A percentile compares a stretch with the other conserved stretches of the same genome.
Conservation (phyloP, 306 rosid species). For the Fagus sylvatica region DNA sequence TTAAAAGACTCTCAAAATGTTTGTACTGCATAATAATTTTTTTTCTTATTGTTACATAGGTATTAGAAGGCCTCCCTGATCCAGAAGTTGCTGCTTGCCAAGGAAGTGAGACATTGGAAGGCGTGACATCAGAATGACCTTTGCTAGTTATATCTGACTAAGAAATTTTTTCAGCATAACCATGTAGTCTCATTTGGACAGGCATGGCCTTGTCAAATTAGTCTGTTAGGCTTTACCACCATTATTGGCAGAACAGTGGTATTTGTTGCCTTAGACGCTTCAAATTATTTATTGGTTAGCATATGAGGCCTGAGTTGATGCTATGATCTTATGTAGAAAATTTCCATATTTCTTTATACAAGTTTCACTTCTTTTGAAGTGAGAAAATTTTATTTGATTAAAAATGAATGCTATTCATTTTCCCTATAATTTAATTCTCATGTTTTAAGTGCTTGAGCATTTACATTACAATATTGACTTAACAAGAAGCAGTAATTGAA, state of each 20-base stretch:
- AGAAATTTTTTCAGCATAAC: not conserved
- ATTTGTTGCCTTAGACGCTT: not conserved
- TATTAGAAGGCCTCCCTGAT: constrained; percentile 56
- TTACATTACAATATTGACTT: no score
- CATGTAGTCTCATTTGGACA: not conserved
- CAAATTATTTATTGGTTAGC: not conserved
- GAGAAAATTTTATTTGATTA: no score
- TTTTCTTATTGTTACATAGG: constrained; percentile 45
- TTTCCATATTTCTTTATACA: no score
- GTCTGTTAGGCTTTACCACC: not conserved
- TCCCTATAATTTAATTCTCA: no score
- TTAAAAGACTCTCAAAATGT: not conserved
- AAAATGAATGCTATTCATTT: no score
- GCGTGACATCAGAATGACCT: constrained; percentile 24
- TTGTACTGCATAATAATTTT: not conserved
- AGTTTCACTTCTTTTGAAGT: no score
- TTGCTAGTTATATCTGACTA: not conserved
- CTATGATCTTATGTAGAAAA: no score
- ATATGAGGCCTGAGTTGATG: no score
- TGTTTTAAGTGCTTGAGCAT: no score
- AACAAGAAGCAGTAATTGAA: no score
- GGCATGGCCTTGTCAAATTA: not conserved
- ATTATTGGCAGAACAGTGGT: not conserved
- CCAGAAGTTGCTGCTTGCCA: constrained; percentile 19
- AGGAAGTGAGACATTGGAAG: constrained; percentile 20